Conservation (phyloP, 768 basidiomycete species). For the Calocera viscosa region DNA sequence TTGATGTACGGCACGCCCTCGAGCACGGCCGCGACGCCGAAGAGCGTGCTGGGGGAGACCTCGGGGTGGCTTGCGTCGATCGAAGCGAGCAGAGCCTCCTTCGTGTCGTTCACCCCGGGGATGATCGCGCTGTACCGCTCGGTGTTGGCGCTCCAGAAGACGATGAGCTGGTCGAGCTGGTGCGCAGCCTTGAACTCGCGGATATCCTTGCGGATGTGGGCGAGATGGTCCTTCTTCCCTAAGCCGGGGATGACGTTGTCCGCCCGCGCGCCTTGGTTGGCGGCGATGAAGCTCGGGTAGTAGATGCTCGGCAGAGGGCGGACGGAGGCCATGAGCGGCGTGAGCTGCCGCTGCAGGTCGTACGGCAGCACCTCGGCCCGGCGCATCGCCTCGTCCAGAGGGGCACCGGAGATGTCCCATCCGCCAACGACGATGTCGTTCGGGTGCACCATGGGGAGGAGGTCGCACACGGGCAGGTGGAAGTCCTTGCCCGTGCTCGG, state of each 20-base stretch:
- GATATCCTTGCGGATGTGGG: slow-evolving; percentile 85
- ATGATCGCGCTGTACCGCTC: slow-evolving; percentile 95
- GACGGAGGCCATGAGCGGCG: slow-evolving; percentile 66
- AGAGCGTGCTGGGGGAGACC: slow-evolving; percentile 91
- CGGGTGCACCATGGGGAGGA: slow-evolving; percentile 95
- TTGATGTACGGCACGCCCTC: slow-evolving; percentile 94
- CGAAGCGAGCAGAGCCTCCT: slow-evolving; percentile 67
- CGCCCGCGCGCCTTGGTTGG: slow-evolving; percentile 91
- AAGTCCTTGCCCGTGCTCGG: slow-evolving; percentile 73
- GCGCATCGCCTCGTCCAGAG: slow-evolving; percentile 85
- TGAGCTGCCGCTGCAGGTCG: slow-evolving; percentile 92
- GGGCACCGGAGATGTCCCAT: slow-evolving; percentile 86
- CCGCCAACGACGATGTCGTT: slow-evolving; percentile 95
- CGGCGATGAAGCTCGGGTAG: slow-evolving; percentile 95
- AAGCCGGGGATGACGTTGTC: slow-evolving; percentile 80
- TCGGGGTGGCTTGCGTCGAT: slow-evolving; percentile 80
- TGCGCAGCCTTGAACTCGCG: slow-evolving; percentile 80
- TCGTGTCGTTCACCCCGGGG: slow-evolving; percentile 88
- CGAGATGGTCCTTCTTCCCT: slow-evolving; percentile 84
- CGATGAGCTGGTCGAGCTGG: slow-evolving; percentile 71
- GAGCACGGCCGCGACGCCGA: slow-evolving; percentile 89
- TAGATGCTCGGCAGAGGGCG: slow-evolving; percentile 89
- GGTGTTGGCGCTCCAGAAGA: slow-evolving; percentile 99
- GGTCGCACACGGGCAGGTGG: slow-evolving; percentile 79
- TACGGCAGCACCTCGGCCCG: slow-evolving; percentile 90